phyloP scores from a whole-genome alignment of 1,139 yeast genomes.

The Lodderomyces margitis region DNA sequence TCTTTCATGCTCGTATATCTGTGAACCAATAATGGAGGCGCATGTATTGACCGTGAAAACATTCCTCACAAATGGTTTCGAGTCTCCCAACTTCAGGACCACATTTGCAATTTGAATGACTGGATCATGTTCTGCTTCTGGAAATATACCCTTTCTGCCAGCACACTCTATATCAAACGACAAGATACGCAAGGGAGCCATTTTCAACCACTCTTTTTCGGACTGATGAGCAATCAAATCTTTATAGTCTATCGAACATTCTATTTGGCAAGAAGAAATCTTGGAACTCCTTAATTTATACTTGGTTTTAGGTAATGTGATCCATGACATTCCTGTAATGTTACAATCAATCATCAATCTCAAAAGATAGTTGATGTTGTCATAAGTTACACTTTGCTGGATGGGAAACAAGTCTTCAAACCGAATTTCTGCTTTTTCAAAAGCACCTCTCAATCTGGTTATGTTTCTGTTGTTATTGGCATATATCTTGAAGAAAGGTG shows the following conservation, averaged over 20 bases:
- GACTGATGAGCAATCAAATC: constrained; percentile 78
- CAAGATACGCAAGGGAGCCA: constrained; percentile 90
- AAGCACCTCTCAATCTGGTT: constrained; percentile 66
- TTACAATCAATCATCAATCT: constrained; percentile 91
- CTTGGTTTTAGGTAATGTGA: constrained; percentile 76
- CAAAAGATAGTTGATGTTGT: constrained; percentile 81
- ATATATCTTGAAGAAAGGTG: constrained; percentile 76
- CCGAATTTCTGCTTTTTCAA: constrained; percentile 80
- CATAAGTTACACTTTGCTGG: constrained; percentile 70
- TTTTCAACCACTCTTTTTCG: constrained; percentile 91
- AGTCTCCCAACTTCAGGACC: constrained; percentile 77
- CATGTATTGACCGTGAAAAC: constrained; percentile 93
- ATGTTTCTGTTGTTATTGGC: constrained; percentile 66
- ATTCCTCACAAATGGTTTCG: constrained; percentile 84
- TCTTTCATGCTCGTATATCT: constrained; percentile 69
- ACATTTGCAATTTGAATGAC: constrained; percentile 97
- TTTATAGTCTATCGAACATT: constrained; percentile 64
- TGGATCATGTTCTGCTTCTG: constrained; percentile 90
- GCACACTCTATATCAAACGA: constrained; percentile 99
- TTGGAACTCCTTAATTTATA: constrained; percentile 48
- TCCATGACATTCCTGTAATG: constrained; percentile 97
- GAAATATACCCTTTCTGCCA: constrained; percentile 94
- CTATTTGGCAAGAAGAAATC: constrained; percentile 82
- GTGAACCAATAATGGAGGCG: constrained; percentile 91
- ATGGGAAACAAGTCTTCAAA: constrained; percentile 61